phyloP scores from a whole-genome alignment of 2,329 filamentous ascomycete genomes.

The Capronia coronata region DNA sequence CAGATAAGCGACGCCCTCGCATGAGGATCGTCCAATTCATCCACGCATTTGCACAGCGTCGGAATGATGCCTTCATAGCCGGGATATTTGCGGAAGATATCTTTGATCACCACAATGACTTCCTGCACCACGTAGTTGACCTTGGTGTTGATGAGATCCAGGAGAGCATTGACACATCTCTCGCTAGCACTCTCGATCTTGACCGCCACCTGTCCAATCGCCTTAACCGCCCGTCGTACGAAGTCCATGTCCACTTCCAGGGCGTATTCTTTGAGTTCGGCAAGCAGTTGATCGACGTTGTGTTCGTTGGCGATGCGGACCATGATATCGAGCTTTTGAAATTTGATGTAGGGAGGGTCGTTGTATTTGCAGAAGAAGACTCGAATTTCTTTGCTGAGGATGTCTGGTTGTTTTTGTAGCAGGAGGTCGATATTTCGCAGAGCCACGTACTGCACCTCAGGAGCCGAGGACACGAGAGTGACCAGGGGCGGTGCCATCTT shows the following conservation, averaged over 20 bases:
- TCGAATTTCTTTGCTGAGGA: constrained; percentile 91
- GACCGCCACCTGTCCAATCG: constrained; percentile 95
- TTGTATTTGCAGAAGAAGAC: constrained; percentile 99
- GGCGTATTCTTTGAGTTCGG: constrained; percentile 94
- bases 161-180: constrained; percentile 86
- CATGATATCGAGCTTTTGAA: constrained; percentile 98
- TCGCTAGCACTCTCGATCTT: constrained; percentile 95
- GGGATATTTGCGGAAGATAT: constrained; percentile 94
- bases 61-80: constrained; percentile 98
- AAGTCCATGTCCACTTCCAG: constrained; percentile 99
- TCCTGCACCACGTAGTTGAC: constrained; percentile 99
- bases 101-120: constrained; percentile 97
- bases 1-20: constrained; percentile 89
- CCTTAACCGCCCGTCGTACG: constrained; percentile 85
- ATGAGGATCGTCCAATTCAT: constrained; percentile 90
- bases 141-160: constrained; percentile 93
- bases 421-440: constrained; percentile 92
- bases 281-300: constrained; percentile 89
- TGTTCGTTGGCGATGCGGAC: constrained; percentile 96
- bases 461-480: constrained; percentile 87
- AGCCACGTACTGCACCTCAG: constrained; percentile 97
- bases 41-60: constrained; percentile 90
- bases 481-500: constrained; percentile 98
- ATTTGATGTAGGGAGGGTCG: constrained; percentile 93
- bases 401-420: constrained; percentile 91